Evolutionary conservation across 768 basidiomycete genomes (phyloP), one percentile per base, ranked within the genome.

Genomic region (Boletus huronensis): DNA sequence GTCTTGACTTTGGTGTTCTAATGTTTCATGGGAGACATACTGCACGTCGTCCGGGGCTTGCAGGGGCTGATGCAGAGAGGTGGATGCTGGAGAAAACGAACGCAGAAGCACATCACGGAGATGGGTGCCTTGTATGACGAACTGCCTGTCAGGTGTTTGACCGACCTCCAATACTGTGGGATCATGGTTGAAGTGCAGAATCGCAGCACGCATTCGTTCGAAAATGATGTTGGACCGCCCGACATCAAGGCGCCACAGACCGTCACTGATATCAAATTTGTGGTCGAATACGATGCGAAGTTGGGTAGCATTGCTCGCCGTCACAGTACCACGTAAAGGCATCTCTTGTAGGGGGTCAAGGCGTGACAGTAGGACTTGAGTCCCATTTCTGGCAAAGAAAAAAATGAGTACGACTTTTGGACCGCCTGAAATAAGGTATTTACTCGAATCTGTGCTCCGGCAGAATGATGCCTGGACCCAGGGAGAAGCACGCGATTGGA

Each of bases 361-460:
- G 10, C 77, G 80, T 4, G 81, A 87, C 19, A 91, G 67, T 5
- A 91, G 70, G 1, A 93, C 78, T 55, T 84, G 82, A 0, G 81
- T 82, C 5, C 91, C 90, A 47, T 81, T 82, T 56, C 90, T 93
- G 49, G 26, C n/a, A 16, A 21, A 52, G 23, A 49, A n/a, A 31
- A 40, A 17, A 55, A 47, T 50, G 16, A 43, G 48, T 45, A 52
- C n/a, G 31, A 43, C 31, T 41, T 14, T 32, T 48, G 25, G 31
- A 48, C 16, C 0, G 5, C 28, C 29, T 10, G 36, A 21, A 21
- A 49, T 8, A 40, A 43, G 39, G 14, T 1, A 75, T 83, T 64
- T 61, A 91, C 91, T 83, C 82, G 57, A 93, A 87, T 52, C 79
- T 78, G 64, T 90, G 81, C 36, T 82, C 81, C 0, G 83, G 84